These are phyloP conservation scores for Plasmodium knowlesi DNA, from an alignment of 169 alveolate genomes.

Conservation along the genomic window DNA sequence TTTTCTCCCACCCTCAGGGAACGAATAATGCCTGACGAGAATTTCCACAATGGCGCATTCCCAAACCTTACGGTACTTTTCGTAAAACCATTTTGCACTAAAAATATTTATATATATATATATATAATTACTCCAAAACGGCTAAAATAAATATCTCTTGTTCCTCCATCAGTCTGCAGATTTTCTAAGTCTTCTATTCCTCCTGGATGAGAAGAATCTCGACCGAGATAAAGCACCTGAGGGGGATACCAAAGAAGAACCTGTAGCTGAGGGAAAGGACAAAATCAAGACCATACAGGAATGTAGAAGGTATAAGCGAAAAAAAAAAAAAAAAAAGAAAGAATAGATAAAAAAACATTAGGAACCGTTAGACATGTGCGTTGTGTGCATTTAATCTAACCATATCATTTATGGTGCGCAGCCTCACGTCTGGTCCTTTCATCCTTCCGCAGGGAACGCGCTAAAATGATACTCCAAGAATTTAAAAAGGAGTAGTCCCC, in stretches of 20 bases:
- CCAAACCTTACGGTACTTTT: not conserved
- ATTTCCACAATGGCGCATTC: not conserved
- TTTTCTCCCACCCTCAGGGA: not conserved
- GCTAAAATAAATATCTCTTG: not conserved
- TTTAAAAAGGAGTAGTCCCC: conserved; percentile 22
- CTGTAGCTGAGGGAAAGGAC: not conserved
- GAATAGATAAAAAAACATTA: not conserved
- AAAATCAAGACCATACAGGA: conserved; percentile 39
- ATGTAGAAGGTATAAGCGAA: conserved; percentile 15
- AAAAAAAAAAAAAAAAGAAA: not conserved
- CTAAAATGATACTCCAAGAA: conserved; percentile 46
- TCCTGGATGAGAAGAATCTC: conserved; percentile 21
- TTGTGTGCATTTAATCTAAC: not conserved
- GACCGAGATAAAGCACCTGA: not conserved
- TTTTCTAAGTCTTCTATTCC: conserved; percentile 11
- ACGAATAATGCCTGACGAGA: not conserved
- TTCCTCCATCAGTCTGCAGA: conserved; percentile 20
- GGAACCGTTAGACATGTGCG: not conserved
- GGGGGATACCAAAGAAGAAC: not conserved
- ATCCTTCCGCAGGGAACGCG: conserved; percentile 21
- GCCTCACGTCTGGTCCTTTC: not conserved
- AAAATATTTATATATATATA: too few species aligned
- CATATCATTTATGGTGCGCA: not conserved
- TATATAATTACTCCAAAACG: not conserved
- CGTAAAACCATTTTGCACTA: not conserved